phyloP scores from a whole-genome alignment of 169 alveolate genomes.

The Perkinsus chesapeaki region DNA sequence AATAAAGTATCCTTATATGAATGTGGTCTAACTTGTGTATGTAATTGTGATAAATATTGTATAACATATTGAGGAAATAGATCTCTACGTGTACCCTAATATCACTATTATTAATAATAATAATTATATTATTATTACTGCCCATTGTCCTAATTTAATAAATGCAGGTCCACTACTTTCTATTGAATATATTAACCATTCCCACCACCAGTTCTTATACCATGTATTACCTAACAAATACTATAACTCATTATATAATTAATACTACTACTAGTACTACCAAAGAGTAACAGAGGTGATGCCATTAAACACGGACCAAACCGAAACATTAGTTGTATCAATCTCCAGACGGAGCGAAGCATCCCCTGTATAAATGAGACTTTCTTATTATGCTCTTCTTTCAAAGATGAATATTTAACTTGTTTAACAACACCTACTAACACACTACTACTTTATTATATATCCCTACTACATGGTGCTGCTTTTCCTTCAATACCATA shows the following conservation, averaged over 20 bases:
- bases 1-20: background rate
- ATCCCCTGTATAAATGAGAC: background rate
- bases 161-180: background rate
- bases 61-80: background rate
- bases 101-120: background rate
- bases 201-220: background rate
- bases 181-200: background rate
- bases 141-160: background rate
- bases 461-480: too few species aligned
- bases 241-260: background rate
- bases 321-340: background rate
- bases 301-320: background rate
- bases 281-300: background rate
- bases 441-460: too few species aligned
- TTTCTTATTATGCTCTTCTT: too few species aligned
- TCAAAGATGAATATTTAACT: too few species aligned
- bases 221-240: background rate
- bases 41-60: background rate
- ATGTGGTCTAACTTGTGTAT: background rate
- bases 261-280: background rate
- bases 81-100: background rate
- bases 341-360: background rate
- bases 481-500: too few species aligned
- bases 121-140: background rate
- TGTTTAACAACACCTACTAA: too few species aligned